phyloP scores from a whole-genome alignment of 2,329 filamentous ascomycete species.

The Paecilomyces fulvus region DNA sequence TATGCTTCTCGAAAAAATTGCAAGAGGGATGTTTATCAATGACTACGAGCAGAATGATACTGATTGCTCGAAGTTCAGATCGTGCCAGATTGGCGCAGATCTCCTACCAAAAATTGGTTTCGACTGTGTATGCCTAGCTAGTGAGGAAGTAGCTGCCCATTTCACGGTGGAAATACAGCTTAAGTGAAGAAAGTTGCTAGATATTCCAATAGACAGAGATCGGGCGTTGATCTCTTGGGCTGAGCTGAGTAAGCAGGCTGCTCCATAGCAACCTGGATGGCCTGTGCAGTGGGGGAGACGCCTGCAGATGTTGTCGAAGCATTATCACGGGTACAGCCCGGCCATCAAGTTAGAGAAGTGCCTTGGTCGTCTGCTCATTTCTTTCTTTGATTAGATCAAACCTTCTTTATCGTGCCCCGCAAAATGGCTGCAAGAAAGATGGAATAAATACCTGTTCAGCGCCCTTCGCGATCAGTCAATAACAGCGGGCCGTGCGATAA shows the following conservation, averaged over 20 bases:
- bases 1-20: neutral
- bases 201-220: neutral
- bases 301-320: too few relatives aligned
- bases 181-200: neutral
- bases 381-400: neutral
- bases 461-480: neutral
- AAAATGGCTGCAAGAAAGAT: neutral
- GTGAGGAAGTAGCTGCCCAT: neutral
- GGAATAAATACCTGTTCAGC: neutral
- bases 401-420: neutral
- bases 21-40: neutral
- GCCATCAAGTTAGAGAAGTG: neutral
- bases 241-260: neutral
- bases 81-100: neutral
- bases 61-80: neutral
- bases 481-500: neutral
- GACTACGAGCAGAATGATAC: neutral
- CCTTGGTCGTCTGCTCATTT: neutral
- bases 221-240: neutral
- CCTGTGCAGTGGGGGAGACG: too few relatives aligned
- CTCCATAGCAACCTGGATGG: neutral
- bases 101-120: neutral
- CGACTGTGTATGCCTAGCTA: neutral
- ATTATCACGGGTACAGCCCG: too few relatives aligned
- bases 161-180: neutral